These are phyloP conservation scores for peach (Prunus persica) DNA, from an alignment of 306 rosid species.

Conservation along the genomic window Prunus_persica_NCBIv2 NC_034014.1:3806501-3807000, in stretches of 20 bases:
- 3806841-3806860: slow-evolving; percentile 74
- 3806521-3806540: slow-evolving; percentile 94
- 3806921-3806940: slow-evolving; percentile 4
- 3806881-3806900: slow-evolving; percentile 97
- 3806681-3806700: slow-evolving; percentile 99
- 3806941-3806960: background rate
- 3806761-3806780: slow-evolving; percentile 99
- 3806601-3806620: slow-evolving; percentile 94
- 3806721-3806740: slow-evolving; percentile 96
- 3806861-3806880: slow-evolving; percentile 94
- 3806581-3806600: slow-evolving; percentile 98
- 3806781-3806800: slow-evolving; percentile 98
- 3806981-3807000: slow-evolving; percentile 62
- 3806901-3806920: slow-evolving; percentile 52
- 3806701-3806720: slow-evolving; percentile 99
- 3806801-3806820: slow-evolving; percentile 93
- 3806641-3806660: slow-evolving; percentile 92
- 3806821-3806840: slow-evolving; percentile 96
- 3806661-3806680: slow-evolving; percentile 95
- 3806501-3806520: slow-evolving; percentile 94
- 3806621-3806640: slow-evolving; percentile 96
- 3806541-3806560: slow-evolving; percentile 84
- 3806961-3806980: background rate
- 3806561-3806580: slow-evolving; percentile 95
- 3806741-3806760: slow-evolving; percentile 99